Evolutionary conservation across 345 rosid species (phyloP).

Genomic region (Cardiospermum halicacabum): DNA sequence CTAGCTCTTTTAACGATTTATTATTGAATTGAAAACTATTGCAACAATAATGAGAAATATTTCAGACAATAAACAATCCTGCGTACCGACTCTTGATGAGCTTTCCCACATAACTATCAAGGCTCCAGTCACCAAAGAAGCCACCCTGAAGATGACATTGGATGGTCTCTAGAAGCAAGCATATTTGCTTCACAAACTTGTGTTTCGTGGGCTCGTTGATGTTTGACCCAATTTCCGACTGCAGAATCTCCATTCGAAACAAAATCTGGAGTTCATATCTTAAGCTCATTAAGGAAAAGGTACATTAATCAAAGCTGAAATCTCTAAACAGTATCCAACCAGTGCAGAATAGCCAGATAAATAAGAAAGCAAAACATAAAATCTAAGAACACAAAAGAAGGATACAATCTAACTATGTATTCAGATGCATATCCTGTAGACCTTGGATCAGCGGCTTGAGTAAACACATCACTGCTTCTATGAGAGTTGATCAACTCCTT

Average conservation of each 20-base stretch:
- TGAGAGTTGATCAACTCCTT: slow-evolving; percentile 53
- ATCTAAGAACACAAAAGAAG: slow-evolving; percentile 24
- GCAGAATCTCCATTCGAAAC: slow-evolving; percentile 91
- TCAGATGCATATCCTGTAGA: slow-evolving; percentile 31
- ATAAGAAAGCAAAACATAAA: not conserved
- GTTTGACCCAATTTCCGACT: slow-evolving; percentile 49
- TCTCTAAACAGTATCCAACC: not conserved
- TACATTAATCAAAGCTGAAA: slow-evolving; percentile 8
- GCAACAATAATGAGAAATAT: not conserved
- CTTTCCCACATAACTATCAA: slow-evolving; percentile 70
- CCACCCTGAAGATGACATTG: slow-evolving; percentile 82
- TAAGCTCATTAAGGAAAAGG: slow-evolving; percentile 48
- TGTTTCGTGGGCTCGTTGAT: slow-evolving; percentile 45
- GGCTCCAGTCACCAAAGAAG: slow-evolving; percentile 93
- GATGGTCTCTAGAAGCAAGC: slow-evolving; percentile 64
- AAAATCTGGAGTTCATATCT: slow-evolving; percentile 91
- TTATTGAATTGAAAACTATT: not conserved
- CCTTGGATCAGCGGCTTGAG: slow-evolving; percentile 26
- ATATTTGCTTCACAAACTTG: slow-evolving; percentile 78
- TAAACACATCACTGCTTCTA: slow-evolving; percentile 32
- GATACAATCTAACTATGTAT: slow-evolving; percentile 72
- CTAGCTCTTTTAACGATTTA: not conserved
- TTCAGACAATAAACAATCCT: not conserved
- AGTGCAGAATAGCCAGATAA: slow-evolving; percentile 4
- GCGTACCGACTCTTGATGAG: slow-evolving; percentile 64